A percentile compares a stretch with the other conserved stretches of the same genome.
Evolutionary conservation across 495 filamentous ascomycete genomes (phyloP).

Genomic region (Penicillium maclennaniae): DNA sequence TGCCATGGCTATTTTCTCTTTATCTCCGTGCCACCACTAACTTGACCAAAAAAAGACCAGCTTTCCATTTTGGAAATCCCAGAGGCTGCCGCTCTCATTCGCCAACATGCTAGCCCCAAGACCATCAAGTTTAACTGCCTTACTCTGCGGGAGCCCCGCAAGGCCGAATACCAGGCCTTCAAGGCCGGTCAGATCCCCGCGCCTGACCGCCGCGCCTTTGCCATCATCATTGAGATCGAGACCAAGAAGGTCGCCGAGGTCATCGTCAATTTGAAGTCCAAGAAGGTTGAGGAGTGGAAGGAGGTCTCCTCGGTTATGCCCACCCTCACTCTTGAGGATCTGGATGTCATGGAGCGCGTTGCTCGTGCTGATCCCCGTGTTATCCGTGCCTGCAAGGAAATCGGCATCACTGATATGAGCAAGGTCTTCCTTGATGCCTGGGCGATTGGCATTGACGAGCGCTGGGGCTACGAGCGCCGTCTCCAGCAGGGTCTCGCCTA

Average conservation of each 20-base stretch:
- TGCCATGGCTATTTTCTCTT: neutral
- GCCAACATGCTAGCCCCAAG: constrained; percentile 30
- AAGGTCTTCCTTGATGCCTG: constrained; percentile 73
- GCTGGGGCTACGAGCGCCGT: constrained; percentile 37
- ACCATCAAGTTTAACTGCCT: constrained; percentile 77
- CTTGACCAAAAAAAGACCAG: constrained; percentile 19
- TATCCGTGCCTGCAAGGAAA: constrained; percentile 78
- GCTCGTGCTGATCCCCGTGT: constrained; percentile 72
- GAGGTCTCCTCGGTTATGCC: constrained; percentile 71
- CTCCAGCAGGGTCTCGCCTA: constrained; percentile 40
- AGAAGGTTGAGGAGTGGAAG: constrained; percentile 69
- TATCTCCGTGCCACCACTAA: neutral
- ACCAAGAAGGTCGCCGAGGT: constrained; percentile 60
- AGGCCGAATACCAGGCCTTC: constrained; percentile 75
- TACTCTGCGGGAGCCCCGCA: constrained; percentile 73
- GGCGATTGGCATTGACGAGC: constrained; percentile 39
- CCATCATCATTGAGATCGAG: constrained; percentile 33
- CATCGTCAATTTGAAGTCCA: constrained; percentile 63
- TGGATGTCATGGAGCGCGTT: constrained; percentile 75
- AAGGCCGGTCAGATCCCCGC: constrained; percentile 50
- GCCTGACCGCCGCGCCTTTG: constrained; percentile 29
- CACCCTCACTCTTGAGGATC: constrained; percentile 84
- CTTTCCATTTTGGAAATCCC: constrained; percentile 34
- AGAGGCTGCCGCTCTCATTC: constrained; percentile 28
- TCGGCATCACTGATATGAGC: constrained; percentile 82